Evolutionary conservation across 2,329 filamentous ascomycete genomes (phyloP), one percentile per base, ranked within the genome.

Genomic region (Dactylellina leptospora): DNA sequence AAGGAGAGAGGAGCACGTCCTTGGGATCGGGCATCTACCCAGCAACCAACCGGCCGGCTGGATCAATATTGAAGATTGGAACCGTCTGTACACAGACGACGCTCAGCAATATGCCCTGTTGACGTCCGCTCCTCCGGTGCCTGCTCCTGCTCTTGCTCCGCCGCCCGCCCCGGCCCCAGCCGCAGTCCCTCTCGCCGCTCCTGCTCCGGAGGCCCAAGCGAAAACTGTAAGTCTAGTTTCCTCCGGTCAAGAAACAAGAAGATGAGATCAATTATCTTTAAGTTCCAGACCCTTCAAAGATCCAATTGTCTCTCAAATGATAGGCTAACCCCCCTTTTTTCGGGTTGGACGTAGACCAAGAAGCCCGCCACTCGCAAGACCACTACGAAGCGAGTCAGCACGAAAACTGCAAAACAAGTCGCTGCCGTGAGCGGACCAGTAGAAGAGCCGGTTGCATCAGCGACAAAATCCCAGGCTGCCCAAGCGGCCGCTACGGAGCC

Each of bases 31-130:
- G 16, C 68, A 72, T 60, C 48, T 72, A 38, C 59, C 68, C 16
- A 56, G 47, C 18, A 55, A 55, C 28, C 59, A 64, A 27, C 68
- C 68, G 3, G 59, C 68, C 11, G 68, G 68, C 47, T 72, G 68
- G 68, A 60, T 72, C 33, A 72, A 72, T 33, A 18, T 45, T 33
- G 68, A 72, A 6, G 68, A 64, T 33, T 72, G 68, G 68, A 72
- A 44, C 20, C 16, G 68, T 16, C 23, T 72, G 18, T 72, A 72
- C 22, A 59, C 61, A 20, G 68, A 64, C 28, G 68, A 72, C 40
- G 30, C 47, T 22, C 40, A 48, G 25, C 68, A 72, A 51, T 64
- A 38, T 27, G 30, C 44, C 25, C 53, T 64, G 23, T 20, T 47
- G 20, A 59, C 59, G 3, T 33, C 59, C 1, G 40, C 40, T 45